Evolutionary conservation across 768 basidiomycete species (phyloP), one percentile per base, ranked within the genome.

Genomic region (Coprinopsis sp.): DNA sequence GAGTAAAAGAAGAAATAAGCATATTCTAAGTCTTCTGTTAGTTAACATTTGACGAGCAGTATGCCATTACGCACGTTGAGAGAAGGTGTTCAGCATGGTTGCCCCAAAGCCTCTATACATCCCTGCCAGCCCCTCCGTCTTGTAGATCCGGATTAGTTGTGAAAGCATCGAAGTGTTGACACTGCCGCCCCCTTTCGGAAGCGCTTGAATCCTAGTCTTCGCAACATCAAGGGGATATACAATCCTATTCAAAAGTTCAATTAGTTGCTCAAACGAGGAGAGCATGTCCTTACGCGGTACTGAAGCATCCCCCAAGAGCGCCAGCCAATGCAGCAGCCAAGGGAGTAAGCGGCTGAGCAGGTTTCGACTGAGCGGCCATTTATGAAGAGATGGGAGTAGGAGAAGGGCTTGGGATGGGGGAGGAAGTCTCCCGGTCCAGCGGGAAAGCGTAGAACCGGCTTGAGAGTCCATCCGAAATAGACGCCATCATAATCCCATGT

Each of bases 1-100:
- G 93, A 88, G 64, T 98, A 97, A 72, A 96, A 98, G 77, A 95
- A 98, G 76, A 99, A 99, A 70, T 99, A 99, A 21, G 96, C 95
- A 61, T 94, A 97, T 81, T 96, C 94, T 96, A 52, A 33, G 28
- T 42, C 24, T 29, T 42, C 7, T 22, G 11, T 49, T 10, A 22
- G 21, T 36, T 10, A 28, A 27, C 5, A 25, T 18, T n/a, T n/a
- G n/a, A n/a, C n/a, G n/a, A n/a, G n/a, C n/a, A n/a, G n/a, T n/a
- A n/a, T n/a, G n/a, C n/a, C n/a, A n/a, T n/a, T n/a, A 78, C 91
- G 59, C 59, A 93, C 95, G 93, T 82, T 87, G 89, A 29, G 92
- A 95, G 66, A 99, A 99, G 1, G 92, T 96, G 65, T 96, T 97
- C 55, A 98, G 70, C 95, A 98, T 98, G 33, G 90, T 97, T 19